Conservation (phyloP, 805 yeast genomes). For the Barnettozyma salicaria region DNA sequence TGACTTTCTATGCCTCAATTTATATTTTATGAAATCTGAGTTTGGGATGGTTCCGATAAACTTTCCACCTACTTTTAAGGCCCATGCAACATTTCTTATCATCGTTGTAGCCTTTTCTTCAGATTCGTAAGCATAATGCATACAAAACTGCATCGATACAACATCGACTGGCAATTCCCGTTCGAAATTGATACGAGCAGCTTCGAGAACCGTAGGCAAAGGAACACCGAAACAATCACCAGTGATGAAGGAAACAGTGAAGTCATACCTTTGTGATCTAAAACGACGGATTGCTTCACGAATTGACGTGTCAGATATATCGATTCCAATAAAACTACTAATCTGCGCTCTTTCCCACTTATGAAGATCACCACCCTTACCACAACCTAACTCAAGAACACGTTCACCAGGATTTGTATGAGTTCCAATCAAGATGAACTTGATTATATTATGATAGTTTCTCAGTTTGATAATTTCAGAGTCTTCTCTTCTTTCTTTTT, state of each 20-base stretch:
- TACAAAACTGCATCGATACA: conserved; percentile 85
- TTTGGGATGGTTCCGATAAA: conserved; percentile 95
- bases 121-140: conserved; percentile 90
- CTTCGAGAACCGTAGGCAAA: conserved; percentile 62
- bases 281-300: conserved; percentile 79
- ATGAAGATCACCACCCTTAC: conserved; percentile 95
- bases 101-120: conserved; percentile 73
- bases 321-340: conserved; percentile 81
- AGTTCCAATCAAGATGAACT: conserved; percentile 75
- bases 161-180: conserved; percentile 60
- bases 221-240: conserved; percentile 84
- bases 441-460: conserved; percentile 87
- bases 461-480: conserved; percentile 85
- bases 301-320: conserved; percentile 84
- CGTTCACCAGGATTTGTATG: conserved; percentile 48
- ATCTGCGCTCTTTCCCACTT: conserved; percentile 78
- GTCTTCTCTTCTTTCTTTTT: conserved; percentile 52
- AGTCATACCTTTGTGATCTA: conserved; percentile 47
- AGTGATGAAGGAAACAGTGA: conserved; percentile 78
- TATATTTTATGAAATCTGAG: conserved; percentile 72
- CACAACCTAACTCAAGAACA: conserved; percentile 88
- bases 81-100: conserved; percentile 66
- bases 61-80: conserved; percentile 74
- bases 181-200: conserved; percentile 53
- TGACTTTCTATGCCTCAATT: conserved; percentile 44